Base-by-base conservation (phyloP, 495 filamentous ascomycete genomes). In the Penicillium dipodomyicola region DNA sequence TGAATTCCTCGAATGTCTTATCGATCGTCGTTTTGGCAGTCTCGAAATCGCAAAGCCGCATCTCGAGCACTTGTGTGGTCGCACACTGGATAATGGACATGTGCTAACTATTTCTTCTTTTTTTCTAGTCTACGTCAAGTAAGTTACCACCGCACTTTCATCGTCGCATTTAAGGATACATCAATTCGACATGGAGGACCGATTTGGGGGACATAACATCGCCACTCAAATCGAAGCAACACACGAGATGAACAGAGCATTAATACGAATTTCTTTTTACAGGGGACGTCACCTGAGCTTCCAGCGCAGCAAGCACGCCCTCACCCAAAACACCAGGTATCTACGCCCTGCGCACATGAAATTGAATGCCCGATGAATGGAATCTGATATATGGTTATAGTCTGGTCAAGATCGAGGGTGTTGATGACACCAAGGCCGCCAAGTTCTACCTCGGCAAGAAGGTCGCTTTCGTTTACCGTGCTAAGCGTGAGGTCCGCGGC, bases 321-420 rank as follows among this genome's bases (percentile, higher is more conserved):
- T 84, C 71, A 92, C 90, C 81, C 87, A 90, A 62, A 85, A 84
- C 79, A 95, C 89, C 81, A 79, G 75, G 77, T 74, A 70, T 62
- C 48, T 62, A 65, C 29, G 54, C 55, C 57, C 52, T 56, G 58
- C 62, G 54, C 54, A 25, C 56, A 33, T 20, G 52, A 48, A 32
- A 54, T 49, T 40, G 33, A 54, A 54, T 46, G 43, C 30, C 39
- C 49, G 57, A 58, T 61, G 48, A 50, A 56, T 51, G 62, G 59
- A 65, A 65, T 73, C 67, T 72, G 63, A 73, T 67, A 57, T 42
- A 40, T 23, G 56, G 52, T 51, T 37, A 61, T 47, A 81, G 80
- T 71, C 81, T 98, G 77, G 86, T 98, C 81, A 90, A 96, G 83
- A 95, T 98, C 72, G 90, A 97, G 80, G 93, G 93, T 75, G 94